Evolutionary conservation across 1,139 yeast species (phyloP).

Genomic region (Geotrichum citri-aurantii): DNA sequence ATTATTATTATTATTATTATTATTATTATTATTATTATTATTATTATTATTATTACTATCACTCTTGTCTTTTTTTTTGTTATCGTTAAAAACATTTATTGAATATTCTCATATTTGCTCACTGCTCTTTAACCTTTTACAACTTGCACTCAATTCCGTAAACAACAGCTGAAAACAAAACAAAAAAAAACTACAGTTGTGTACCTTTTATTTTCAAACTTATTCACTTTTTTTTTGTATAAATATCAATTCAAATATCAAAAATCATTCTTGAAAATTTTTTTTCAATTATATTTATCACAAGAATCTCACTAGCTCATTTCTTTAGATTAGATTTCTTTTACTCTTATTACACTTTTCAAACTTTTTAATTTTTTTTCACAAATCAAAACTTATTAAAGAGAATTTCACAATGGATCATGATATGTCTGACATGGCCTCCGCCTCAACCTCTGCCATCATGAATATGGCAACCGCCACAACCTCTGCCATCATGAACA

Average conservation of each 20-base stretch:
- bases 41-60: not conserved
- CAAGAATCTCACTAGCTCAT: no score
- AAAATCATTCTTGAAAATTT: no score
- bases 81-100: not conserved
- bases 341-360: no score
- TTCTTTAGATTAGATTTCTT: no score
- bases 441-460: conserved; percentile 4
- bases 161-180: not conserved
- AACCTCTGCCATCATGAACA: conserved; percentile 11
- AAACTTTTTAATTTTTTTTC: not conserved
- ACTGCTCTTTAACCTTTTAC: not conserved
- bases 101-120: not conserved
- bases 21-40: not conserved
- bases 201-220: no score
- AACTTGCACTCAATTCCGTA: not conserved
- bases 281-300: no score
- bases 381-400: not conserved
- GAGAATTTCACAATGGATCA: conserved; percentile 12
- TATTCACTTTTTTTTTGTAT: no score
- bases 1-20: no score
- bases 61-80: not conserved
- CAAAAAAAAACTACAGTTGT: no score
- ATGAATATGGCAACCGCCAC: conserved; percentile 17
- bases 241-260: no score
- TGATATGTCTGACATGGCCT: conserved; percentile 4